Base-by-base conservation (phyloP, 352 stramenopile species). In the Elongisporangium prolatum region DNA sequence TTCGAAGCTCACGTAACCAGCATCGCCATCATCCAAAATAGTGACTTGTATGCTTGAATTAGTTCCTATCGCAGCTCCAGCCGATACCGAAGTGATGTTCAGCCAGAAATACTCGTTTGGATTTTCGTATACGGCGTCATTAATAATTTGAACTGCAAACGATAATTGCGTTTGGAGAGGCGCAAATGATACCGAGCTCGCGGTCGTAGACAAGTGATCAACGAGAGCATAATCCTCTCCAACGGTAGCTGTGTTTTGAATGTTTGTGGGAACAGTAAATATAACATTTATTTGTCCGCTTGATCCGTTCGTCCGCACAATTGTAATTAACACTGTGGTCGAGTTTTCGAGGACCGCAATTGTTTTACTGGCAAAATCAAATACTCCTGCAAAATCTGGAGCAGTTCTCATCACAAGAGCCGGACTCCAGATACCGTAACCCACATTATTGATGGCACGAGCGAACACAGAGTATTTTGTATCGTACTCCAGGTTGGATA, bases 21-120 rank as follows among this genome's bases (percentile, higher is more conserved):
- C 78, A 50, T 88, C 78, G 0, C 71, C 79, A 55, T 88, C 81
- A 49, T 91, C 81, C 0, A 80, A n/a, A 52, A 91, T 85, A 1
- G 65, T 75, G 21, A 91, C 74, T 1, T 28, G 63, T 16, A 57
- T 38, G 0, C 60, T 54, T 17, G n/a, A 60, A 24, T 74, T 84
- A 1, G 13, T 57, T n/a, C 77, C 77, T 18, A 90, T 61, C 13
- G 48, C 73, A 1, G 75, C 72, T 10, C 48, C 21, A 1, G 57
- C 47, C 11, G 59, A 67, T 3, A 63, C 63, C 1, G 47, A 60
- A 16, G 53, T 56, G 10, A 91, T 57, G 2, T 64, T 52, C 4
- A 91, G 60, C 2, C 22, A 56, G 37, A 91, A 87, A 24, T 64
- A 59, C 34, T 86, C 67, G 18, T 80, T 58, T 1, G 65, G 59